Evolutionary conservation across 2,329 filamentous ascomycete species (phyloP).

Genomic region (Trichoderma sp.): DNA sequence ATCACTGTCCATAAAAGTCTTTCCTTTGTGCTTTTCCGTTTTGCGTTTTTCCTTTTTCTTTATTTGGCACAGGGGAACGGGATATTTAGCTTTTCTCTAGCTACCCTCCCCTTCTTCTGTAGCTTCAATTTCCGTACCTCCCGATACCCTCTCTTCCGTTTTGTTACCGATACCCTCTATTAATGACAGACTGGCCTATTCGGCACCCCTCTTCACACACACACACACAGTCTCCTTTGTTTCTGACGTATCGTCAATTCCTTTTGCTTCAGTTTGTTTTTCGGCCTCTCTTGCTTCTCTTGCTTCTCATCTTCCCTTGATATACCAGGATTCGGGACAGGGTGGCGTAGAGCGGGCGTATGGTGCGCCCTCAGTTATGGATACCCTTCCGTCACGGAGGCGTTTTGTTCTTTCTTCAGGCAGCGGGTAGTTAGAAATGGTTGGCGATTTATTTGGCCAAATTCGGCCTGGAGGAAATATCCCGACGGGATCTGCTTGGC

Average conservation of each 20-base stretch:
- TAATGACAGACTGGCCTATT: slow-evolving; percentile 22
- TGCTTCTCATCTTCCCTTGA: slow-evolving; percentile 27
- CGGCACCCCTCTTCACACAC: not conserved
- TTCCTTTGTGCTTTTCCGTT: not conserved
- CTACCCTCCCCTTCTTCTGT: not conserved
- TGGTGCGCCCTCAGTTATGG: slow-evolving; percentile 24
- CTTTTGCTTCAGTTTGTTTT: not conserved
- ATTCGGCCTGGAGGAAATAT: not conserved
- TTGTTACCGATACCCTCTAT: slow-evolving; percentile 22
- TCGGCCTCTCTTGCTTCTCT: not conserved
- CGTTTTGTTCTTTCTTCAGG: slow-evolving; percentile 23
- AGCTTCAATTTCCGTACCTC: not conserved
- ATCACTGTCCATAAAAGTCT: not conserved
- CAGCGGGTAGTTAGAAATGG: slow-evolving; percentile 6
- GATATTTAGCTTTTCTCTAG: not conserved
- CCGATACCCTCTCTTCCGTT: slow-evolving; percentile 18
- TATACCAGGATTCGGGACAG: slow-evolving; percentile 28
- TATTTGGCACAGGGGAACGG: not conserved
- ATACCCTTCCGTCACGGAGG: slow-evolving; percentile 27
- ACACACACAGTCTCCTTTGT: slow-evolving; percentile 24
- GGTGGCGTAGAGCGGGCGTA: slow-evolving; percentile 30
- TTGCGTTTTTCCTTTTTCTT: slow-evolving; percentile 16
- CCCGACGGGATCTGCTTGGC: not conserved
- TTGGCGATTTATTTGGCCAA: slow-evolving; percentile 6
- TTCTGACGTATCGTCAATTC: not conserved